Base-by-base conservation (phyloP, 352 stramenopile species). In the Phytophthora citricola region DNA sequence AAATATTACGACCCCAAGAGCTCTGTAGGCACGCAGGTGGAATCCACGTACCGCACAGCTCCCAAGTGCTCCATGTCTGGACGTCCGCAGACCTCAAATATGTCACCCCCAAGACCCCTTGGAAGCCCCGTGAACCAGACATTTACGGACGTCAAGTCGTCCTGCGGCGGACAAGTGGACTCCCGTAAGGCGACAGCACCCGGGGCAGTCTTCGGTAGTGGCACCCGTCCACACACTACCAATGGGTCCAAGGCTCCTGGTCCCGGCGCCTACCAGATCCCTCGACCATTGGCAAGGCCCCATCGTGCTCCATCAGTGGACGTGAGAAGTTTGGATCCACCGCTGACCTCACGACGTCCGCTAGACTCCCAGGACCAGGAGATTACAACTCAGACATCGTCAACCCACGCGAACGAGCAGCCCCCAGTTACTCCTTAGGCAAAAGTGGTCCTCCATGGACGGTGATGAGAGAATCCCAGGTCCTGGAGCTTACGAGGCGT, bases 311-410 rank as follows among this genome's bases (percentile, higher is more conserved):
- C 20, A 89, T 93, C 69, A 88, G 76, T 17, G 85, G 85, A 7
- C 83, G 85, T 44, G 85, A 93, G 65, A 92, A 92, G 66, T 93
- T 93, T 59, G 83, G 85, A 31, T 92, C 83, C 8, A 89, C 83
- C 3, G 64, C 78, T 5, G 80, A 92, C 52, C 48, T 79, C 20
- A 85, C 88, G 32, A 24, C 48, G 1, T 70, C 75, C 0, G 73
- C 66, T 5, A 90, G 81, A 58, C 72, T 69, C 41, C 85, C 81
- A 1, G 85, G 85, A 8, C 85, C 83, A 7, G 85, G 85, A 11
- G 80, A 91, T 55, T 93, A 93, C 76, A 87, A 54, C 5, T 77
- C 73, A 0, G 45, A 55, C 34, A 84, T 92, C 49, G 75, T 93
- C 40, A 93, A 93, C 44, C 85, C 81, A 14, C 83, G 85, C 5